Conservation (phyloP, 768 basidiomycete species). For the Lanmaoa pseudosensibilis region DNA sequence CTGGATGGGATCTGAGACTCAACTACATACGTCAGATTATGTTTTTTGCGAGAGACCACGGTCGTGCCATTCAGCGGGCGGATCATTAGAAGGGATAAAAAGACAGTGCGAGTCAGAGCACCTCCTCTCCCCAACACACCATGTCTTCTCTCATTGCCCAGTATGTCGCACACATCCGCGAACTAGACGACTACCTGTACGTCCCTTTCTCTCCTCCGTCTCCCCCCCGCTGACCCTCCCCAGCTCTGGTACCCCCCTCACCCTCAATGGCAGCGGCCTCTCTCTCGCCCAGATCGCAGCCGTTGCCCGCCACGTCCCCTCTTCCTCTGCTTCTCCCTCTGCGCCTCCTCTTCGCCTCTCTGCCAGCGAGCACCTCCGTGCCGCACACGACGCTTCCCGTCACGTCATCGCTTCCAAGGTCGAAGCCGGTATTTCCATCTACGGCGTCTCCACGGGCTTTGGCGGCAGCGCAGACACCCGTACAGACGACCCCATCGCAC, state of each 20-base stretch:
- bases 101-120: neutral
- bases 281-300: conserved; percentile 80
- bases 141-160: conserved; percentile 44
- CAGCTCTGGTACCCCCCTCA: conserved; percentile 62
- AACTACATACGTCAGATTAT: conserved; percentile 20
- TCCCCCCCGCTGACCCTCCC: neutral
- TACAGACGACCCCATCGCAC: conserved; percentile 67
- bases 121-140: neutral
- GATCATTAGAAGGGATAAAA: conserved; percentile 14
- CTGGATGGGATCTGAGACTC: conserved; percentile 10
- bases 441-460: conserved; percentile 84
- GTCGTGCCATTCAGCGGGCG: conserved; percentile 13
- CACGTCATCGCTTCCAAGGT: conserved; percentile 67
- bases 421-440: conserved; percentile 65
- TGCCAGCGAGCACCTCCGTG: conserved; percentile 34
- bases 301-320: conserved; percentile 55
- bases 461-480: conserved; percentile 89
- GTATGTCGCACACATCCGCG: conserved; percentile 59
- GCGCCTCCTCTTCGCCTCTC: conserved; percentile 26
- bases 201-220: conserved; percentile 16
- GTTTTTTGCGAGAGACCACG: conserved; percentile 1
- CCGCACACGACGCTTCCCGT: conserved; percentile 62
- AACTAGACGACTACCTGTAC: conserved; percentile 66
- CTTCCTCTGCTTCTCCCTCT: conserved; percentile 41
- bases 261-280: conserved; percentile 68